phyloP scores from a whole-genome alignment of 176 grass and related monocot species.

The Chloris gayana region DNA sequence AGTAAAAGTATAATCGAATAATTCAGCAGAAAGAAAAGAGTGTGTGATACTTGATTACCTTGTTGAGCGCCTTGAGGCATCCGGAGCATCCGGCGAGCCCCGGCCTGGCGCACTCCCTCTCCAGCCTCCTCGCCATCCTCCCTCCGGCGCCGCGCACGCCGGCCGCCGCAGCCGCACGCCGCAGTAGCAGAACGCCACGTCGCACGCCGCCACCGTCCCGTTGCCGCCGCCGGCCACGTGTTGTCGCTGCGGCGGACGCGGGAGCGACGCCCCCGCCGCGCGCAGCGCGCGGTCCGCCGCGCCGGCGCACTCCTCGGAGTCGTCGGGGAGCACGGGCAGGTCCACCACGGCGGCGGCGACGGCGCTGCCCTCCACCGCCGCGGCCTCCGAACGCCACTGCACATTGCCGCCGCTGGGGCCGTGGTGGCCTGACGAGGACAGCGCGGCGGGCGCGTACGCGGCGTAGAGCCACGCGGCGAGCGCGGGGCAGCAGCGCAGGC shows the following conservation, averaged over 20 bases:
- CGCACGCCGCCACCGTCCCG: constrained; percentile 53
- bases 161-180: constrained; percentile 63
- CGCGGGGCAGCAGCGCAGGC: constrained; percentile 70
- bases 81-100: constrained; percentile 66
- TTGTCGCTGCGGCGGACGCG: neutral
- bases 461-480: constrained; percentile 85
- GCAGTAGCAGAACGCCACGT: constrained; percentile 75
- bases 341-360: constrained; percentile 40
- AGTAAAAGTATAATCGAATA: too few species aligned
- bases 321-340: constrained; percentile 70
- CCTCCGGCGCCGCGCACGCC: constrained; percentile 50
- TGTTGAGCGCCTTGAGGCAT: constrained; percentile 73
- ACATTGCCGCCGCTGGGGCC: neutral
- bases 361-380: constrained; percentile 5
- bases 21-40: too few species aligned
- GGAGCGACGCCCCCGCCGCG: constrained; percentile 50
- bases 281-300: constrained; percentile 61
- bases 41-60: constrained; percentile 43
- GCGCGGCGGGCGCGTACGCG: constrained; percentile 69
- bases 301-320: constrained; percentile 68
- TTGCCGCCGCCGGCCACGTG: constrained; percentile 1
- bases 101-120: constrained; percentile 52
- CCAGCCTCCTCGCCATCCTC: constrained; percentile 48
- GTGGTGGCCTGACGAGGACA: constrained; percentile 30
- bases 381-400: neutral